Base-by-base conservation (phyloP, 345 rosid species). In the Geranium rotundifolium region DNA sequence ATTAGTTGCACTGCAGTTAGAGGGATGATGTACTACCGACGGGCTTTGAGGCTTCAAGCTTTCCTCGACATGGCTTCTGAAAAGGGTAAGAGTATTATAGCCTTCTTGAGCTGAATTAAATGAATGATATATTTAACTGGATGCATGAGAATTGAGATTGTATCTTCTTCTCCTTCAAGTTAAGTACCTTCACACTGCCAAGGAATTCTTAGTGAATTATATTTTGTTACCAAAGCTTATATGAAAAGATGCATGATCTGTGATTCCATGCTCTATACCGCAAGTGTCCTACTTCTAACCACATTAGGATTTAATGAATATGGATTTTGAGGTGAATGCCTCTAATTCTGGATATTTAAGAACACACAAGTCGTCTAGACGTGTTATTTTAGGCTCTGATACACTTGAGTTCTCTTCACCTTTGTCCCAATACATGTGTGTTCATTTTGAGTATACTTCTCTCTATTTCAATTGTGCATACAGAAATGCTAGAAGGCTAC, bases 21-120 rank as follows among this genome's bases (percentile, higher is more conserved):
- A 78, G 99, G 99, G 56, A 93, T 93, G 99, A 90, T 90, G 99
- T 93, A 93, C 68, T 93, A 88, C 74, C 80, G 90, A 81, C 83
- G 99, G 55, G 99, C 99, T 65, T 73, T 93, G 71, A 93, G 80
- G 88, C 96, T 93, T 76, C 99, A 93, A 75, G 97, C 97, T 71
- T 93, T 90, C 70, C 96, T 93, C 73, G 99, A 93, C 81, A 90
- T 93, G 99, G 99, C 99, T 79, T 30, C 37, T 69, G 96, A 90
- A 75, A 62, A 39, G 50, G 96, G 99, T 93, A 76, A 71, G 72
- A 58, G 57, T 61, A 18, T 62, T 60, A 63, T 67, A 30, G 54
- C 56, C 69, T 57, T 69, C 62, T 65, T 56, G 49, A 60, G 15
- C 19, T 46, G 37, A 30, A 50, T 49, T 62, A 49, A 46, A 37